Evolutionary conservation across 306 rosid species (phyloP).

Genomic region (Rubus idaeus): DNA sequence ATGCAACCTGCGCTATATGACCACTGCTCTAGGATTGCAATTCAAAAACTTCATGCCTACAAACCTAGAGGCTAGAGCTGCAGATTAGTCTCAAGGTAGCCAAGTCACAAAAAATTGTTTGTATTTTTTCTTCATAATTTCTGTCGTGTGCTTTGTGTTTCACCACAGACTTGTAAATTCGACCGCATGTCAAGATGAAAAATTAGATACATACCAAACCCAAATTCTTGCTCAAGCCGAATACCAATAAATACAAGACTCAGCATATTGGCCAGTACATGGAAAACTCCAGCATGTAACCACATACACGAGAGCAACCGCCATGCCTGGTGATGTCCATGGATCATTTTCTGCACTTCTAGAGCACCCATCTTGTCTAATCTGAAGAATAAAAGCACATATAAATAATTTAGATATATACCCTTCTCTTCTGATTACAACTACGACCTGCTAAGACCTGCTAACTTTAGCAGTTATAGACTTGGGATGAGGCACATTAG

Average conservation of each 20-base stretch:
- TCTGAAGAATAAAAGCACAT: constrained; percentile 34
- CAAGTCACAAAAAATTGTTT: neutral
- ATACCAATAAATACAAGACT: constrained; percentile 78
- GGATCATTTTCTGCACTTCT: constrained; percentile 53
- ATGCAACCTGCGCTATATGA: neutral
- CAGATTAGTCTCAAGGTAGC: constrained; percentile 1
- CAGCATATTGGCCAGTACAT: constrained; percentile 80
- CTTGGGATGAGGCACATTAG: neutral
- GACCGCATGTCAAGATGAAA: constrained; percentile 26
- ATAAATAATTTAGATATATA: constrained; percentile 14
- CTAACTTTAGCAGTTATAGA: neutral
- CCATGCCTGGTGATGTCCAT: constrained; percentile 63
- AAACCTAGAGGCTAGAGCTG: neutral
- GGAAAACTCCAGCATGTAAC: constrained; percentile 84
- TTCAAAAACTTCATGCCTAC: neutral
- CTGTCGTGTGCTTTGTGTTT: neutral
- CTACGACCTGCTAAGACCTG: neutral
- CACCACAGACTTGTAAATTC: neutral
- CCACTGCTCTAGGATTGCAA: constrained; percentile 12
- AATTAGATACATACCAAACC: constrained; percentile 68
- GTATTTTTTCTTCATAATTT: neutral
- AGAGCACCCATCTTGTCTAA: constrained; percentile 79
- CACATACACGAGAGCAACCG: constrained; percentile 74
- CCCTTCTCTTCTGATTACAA: constrained; percentile 4
- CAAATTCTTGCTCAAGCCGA: constrained; percentile 89